Evolutionary conservation across 225 moss, liverwort and hornwort genomes (phyloP).

Genomic region (Sphagnum tenellum): DNA sequence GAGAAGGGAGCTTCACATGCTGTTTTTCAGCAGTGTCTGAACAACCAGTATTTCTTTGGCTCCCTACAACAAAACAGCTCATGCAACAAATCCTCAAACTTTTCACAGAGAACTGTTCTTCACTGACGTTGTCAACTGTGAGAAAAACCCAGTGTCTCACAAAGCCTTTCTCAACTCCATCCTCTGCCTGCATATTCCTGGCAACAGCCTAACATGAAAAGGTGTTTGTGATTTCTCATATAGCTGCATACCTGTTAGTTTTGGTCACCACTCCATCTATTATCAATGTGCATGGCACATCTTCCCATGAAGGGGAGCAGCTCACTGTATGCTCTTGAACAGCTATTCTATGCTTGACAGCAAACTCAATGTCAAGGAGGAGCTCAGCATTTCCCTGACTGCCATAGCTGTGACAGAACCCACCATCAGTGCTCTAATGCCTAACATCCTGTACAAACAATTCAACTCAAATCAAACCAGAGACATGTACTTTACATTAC

Average conservation of each 20-base stretch:
- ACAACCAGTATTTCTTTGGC: conserved; percentile 7
- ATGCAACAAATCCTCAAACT: conserved; percentile 26
- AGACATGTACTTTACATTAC: conserved; percentile 37
- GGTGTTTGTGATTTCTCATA: conserved; percentile 39
- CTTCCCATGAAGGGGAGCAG: conserved; percentile 26
- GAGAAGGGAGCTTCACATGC: not conserved
- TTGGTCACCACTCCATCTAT: conserved; percentile 20
- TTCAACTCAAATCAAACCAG: conserved; percentile 11
- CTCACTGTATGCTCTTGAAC: conserved; percentile 26
- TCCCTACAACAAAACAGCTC: conserved; percentile 15
- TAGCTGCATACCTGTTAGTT: conserved; percentile 51
- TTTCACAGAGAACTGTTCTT: conserved; percentile 17
- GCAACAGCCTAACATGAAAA: conserved; percentile 47
- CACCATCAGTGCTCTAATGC: conserved; percentile 23
- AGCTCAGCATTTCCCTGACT: conserved; percentile 14
- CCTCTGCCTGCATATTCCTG: conserved; percentile 48
- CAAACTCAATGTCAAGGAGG: conserved; percentile 18
- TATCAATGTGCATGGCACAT: conserved; percentile 39
- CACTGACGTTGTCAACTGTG: conserved; percentile 20
- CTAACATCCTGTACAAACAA: conserved; percentile 22
- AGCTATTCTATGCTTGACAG: conserved; percentile 7
- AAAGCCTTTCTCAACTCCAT: conserved; percentile 18
- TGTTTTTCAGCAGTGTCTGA: conserved; percentile 7
- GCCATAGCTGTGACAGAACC: conserved; percentile 20
- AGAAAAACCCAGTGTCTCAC: conserved; percentile 25